Evolutionary conservation across 2,329 filamentous ascomycete genomes (phyloP).

Genomic region (Aspergillus sp.): DNA sequence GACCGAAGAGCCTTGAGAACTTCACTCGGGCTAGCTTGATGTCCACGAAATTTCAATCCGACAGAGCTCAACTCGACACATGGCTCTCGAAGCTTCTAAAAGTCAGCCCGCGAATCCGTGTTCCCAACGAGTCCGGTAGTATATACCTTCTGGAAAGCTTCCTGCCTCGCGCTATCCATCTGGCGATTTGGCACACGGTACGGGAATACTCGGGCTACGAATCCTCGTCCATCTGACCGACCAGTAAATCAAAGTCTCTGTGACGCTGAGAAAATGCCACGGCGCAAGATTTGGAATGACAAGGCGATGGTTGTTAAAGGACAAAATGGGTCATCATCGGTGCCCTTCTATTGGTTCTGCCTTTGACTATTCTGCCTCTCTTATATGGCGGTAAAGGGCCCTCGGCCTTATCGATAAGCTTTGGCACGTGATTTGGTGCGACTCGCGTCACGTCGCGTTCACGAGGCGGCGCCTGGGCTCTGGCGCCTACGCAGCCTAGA

Average conservation of each 20-base stretch:
- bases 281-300: neutral
- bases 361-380: constrained; percentile 30
- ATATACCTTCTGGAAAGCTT: constrained; percentile 47
- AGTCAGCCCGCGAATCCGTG: constrained; percentile 25
- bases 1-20: constrained; percentile 54
- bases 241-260: neutral
- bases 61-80: constrained; percentile 64
- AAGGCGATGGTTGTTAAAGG: neutral
- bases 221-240: constrained; percentile 4
- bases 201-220: neutral
- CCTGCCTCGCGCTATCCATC: constrained; percentile 46
- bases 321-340: neutral
- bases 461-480: constrained; percentile 16
- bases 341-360: constrained; percentile 20
- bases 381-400: constrained; percentile 27
- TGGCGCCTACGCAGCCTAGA: constrained; percentile 7
- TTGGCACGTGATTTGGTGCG: constrained; percentile 24
- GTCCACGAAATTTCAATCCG: constrained; percentile 55
- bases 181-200: neutral
- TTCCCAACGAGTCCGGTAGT: neutral
- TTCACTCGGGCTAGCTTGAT: constrained; percentile 49
- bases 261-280: neutral
- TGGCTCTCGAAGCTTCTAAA: constrained; percentile 57
- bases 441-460: constrained; percentile 31
- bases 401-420: constrained; percentile 8